Conservation (phyloP, 306 rosid genomes). For the Malus sieversii region DNA sequence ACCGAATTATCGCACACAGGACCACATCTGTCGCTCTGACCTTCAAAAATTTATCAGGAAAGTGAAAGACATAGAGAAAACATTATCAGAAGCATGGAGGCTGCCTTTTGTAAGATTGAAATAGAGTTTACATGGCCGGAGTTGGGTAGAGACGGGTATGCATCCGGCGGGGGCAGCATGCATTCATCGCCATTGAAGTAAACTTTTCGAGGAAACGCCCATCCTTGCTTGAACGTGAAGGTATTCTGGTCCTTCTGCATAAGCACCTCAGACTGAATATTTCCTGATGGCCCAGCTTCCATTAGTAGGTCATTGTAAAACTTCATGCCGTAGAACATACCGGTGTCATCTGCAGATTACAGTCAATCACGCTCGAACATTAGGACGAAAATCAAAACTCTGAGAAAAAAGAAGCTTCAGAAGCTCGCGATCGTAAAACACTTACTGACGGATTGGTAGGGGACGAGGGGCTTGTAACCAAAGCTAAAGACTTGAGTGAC, state of each 20-base stretch:
- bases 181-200: slow-evolving; percentile 95
- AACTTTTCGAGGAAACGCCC: slow-evolving; percentile 93
- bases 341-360: slow-evolving; percentile 77
- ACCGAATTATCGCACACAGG: background rate
- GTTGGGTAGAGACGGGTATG: slow-evolving; percentile 78
- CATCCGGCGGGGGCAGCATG: slow-evolving; percentile 79
- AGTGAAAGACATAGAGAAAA: slow-evolving; percentile 27
- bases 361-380: background rate
- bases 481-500: slow-evolving; percentile 89
- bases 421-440: background rate
- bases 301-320: slow-evolving; percentile 76
- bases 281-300: slow-evolving; percentile 87
- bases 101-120: slow-evolving; percentile 13
- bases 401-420: background rate
- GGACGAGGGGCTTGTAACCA: slow-evolving; percentile 73
- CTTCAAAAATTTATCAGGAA: background rate
- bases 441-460: slow-evolving; percentile 83
- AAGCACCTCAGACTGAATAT: slow-evolving; percentile 81
- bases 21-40: background rate
- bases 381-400: background rate
- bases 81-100: slow-evolving; percentile 25
- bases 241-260: slow-evolving; percentile 64
- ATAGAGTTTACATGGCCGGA: slow-evolving; percentile 31
- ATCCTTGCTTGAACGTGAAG: slow-evolving; percentile 76
- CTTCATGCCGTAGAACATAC: slow-evolving; percentile 88